Conservation (phyloP, 306 rosid genomes). For the Pyrus betulifolia region DNA sequence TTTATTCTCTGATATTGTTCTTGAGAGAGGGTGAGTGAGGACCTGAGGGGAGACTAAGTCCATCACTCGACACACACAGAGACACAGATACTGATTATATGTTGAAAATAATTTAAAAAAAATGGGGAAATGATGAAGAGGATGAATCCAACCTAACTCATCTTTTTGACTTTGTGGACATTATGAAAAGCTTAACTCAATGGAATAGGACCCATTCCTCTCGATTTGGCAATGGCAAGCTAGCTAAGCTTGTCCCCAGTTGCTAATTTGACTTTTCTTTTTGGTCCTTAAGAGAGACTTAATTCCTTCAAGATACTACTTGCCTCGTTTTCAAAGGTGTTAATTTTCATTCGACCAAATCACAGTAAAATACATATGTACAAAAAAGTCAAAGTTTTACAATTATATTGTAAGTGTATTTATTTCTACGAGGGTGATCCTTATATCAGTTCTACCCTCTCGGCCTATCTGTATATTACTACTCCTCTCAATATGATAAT, state of each 20-base stretch:
- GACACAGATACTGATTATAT: not conserved
- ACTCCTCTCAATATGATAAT: no score
- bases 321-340: not conserved
- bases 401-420: no score
- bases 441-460: no score
- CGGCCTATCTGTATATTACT: no score
- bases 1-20: constrained; percentile 9
- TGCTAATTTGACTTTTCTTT: constrained; percentile 3
- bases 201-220: constrained; percentile 9
- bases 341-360: no score
- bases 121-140: constrained; percentile 33
- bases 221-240: constrained; percentile 3
- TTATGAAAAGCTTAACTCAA: constrained; percentile 21
- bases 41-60: constrained; percentile 21
- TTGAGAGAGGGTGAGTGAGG: not conserved
- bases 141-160: constrained; percentile 42
- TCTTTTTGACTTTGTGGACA: constrained; percentile 41
- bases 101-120: not conserved
- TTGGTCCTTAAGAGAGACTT: not conserved
- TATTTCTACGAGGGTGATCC: no score
- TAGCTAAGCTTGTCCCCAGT: constrained; percentile 11
- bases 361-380: no score
- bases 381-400: no score
- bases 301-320: not conserved
- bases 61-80: not conserved